Percentiles rank a stretch among this genome's conserved stretches.
Evolutionary conservation across 495 filamentous ascomycete species (phyloP).

Genomic region (Xylaria longipes): DNA sequence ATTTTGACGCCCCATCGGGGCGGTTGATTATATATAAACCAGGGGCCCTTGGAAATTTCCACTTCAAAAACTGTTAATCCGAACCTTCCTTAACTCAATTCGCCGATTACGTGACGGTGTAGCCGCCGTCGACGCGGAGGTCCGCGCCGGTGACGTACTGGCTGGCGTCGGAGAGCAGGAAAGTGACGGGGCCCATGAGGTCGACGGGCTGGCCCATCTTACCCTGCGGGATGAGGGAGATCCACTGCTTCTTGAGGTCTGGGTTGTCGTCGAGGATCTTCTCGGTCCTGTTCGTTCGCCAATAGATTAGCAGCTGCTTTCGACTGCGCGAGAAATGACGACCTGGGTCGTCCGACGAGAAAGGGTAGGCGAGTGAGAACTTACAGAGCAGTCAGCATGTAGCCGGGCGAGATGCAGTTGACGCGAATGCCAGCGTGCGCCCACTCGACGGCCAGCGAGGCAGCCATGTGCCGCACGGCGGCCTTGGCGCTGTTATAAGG

Average conservation of each 20-base stretch:
- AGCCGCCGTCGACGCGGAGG: constrained; percentile 88
- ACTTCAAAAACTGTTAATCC: background rate
- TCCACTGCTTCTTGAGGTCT: constrained; percentile 86
- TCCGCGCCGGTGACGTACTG: constrained; percentile 90
- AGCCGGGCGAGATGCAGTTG: constrained; percentile 90
- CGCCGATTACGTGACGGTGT: constrained; percentile 74
- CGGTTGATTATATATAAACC: background rate
- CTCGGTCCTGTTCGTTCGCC: constrained; percentile 68
- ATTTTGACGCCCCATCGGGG: background rate
- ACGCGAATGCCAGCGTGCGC: constrained; percentile 82
- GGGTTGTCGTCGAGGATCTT: constrained; percentile 95
- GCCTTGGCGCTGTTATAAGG: constrained; percentile 93
- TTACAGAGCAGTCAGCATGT: constrained; percentile 93
- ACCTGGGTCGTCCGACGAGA: background rate
- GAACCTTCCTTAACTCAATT: background rate
- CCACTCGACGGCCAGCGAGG: constrained; percentile 88
- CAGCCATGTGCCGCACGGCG: constrained; percentile 81
- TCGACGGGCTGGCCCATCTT: constrained; percentile 93
- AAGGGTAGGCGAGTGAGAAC: constrained; percentile 34
- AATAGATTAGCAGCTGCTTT: constrained; percentile 21
- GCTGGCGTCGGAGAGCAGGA: constrained; percentile 85
- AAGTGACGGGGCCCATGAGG: constrained; percentile 91
- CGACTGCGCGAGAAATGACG: background rate
- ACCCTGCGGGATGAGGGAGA: constrained; percentile 84
- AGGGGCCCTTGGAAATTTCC: background rate